A percentile compares a stretch with the other conserved stretches of the same genome.
Conservation (phyloP, 345 rosid genomes). For the Brassica napus region Da-Ae NC_063435.1:1333501-1334000, state of each 20-base stretch:
- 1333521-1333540: constrained; percentile 74
- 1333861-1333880: constrained; percentile 3
- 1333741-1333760: constrained; percentile 68
- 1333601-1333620: constrained; percentile 54
- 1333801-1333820: constrained; percentile 53
- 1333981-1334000: not conserved
- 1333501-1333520: constrained; percentile 70
- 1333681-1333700: constrained; percentile 74
- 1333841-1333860: constrained; percentile 12
- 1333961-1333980: constrained; percentile 30
- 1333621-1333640: constrained; percentile 79
- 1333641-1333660: constrained; percentile 81
- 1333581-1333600: constrained; percentile 59
- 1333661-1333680: constrained; percentile 62
- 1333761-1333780: constrained; percentile 72
- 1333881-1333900: constrained; percentile 14
- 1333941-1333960: constrained; percentile 28
- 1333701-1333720: constrained; percentile 67
- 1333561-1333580: constrained; percentile 63
- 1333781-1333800: constrained; percentile 63
- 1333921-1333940: constrained; percentile 31
- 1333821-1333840: constrained; percentile 22
- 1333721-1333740: constrained; percentile 63
- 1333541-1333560: constrained; percentile 68
- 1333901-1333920: constrained; percentile 1